These are phyloP conservation scores for Lactifluus rugatus DNA, from an alignment of 768 basidiomycete genomes.

Conservation along the genomic window DNA sequence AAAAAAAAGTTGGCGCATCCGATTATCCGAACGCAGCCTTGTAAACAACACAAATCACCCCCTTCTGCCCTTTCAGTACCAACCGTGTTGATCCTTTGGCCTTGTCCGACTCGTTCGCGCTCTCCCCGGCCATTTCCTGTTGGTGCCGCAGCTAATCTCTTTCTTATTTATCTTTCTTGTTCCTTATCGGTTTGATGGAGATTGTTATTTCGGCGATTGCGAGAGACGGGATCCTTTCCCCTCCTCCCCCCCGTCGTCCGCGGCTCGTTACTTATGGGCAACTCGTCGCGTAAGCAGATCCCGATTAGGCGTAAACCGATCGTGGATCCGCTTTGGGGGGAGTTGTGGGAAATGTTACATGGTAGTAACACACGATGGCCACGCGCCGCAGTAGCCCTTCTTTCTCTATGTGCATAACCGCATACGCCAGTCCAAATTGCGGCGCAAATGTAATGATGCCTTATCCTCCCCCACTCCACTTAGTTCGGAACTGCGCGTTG, in stretches of 20 bases:
- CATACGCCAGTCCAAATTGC: background rate
- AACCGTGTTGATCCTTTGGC: no score
- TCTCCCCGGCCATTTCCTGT: background rate
- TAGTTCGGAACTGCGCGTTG: background rate
- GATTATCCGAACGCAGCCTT: slow-evolving; percentile 11
- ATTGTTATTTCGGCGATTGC: background rate
- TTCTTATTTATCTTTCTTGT: background rate
- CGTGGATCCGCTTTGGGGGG: background rate
- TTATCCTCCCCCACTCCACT: background rate
- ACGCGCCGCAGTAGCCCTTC: background rate
- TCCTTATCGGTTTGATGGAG: background rate
- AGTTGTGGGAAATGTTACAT: background rate
- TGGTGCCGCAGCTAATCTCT: background rate
- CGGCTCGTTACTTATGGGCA: slow-evolving; percentile 7
- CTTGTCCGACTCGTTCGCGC: background rate
- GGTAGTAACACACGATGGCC: slow-evolving; percentile 1
- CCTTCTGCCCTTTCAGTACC: background rate
- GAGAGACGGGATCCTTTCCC: background rate
- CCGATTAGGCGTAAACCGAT: background rate
- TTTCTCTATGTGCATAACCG: background rate
- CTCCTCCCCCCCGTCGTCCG: background rate
- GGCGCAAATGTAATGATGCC: slow-evolving; percentile 4
- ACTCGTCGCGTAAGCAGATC: slow-evolving; percentile 2
- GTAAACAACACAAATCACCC: background rate
- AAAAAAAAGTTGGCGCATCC: slow-evolving; percentile 2